phyloP scores from a whole-genome alignment of 2,329 filamentous ascomycete genomes.

The Ceratocystis huliohia region DNA sequence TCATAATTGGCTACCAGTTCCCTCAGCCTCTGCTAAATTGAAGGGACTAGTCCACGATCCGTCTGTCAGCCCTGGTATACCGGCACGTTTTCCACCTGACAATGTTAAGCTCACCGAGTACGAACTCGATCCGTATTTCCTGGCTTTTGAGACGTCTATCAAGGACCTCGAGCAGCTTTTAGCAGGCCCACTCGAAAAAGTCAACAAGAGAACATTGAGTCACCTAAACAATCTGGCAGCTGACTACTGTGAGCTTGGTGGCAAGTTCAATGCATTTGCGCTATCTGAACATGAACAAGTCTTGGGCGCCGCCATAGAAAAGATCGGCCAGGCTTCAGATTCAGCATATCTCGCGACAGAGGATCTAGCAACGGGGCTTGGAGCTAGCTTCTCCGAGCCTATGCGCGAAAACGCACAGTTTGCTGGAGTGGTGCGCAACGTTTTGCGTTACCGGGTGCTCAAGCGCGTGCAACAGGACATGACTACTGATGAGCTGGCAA shows the following conservation, averaged over 20 bases:
- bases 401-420: conserved; percentile 98
- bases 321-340: conserved; percentile 86
- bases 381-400: conserved; percentile 88
- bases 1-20: conserved; percentile 78
- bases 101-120: conserved; percentile 66
- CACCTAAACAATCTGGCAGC: conserved; percentile 74
- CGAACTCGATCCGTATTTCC: conserved; percentile 91
- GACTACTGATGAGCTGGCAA: conserved; percentile 82
- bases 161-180: conserved; percentile 81
- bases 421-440: conserved; percentile 79
- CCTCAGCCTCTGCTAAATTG: conserved; percentile 73
- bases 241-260: conserved; percentile 84
- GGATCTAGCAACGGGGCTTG: conserved; percentile 75
- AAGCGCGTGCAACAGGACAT: conserved; percentile 97
- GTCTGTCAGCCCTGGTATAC: conserved; percentile 26
- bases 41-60: conserved; percentile 28
- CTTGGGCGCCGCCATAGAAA: conserved; percentile 83
- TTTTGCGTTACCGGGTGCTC: conserved; percentile 77
- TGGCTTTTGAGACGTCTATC: conserved; percentile 81
- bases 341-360: conserved; percentile 92
- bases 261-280: conserved; percentile 94
- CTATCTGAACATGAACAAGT: conserved; percentile 82
- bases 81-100: conserved; percentile 63
- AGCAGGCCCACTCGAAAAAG: conserved; percentile 90
- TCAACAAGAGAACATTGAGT: conserved; percentile 77